Evolutionary conservation across 2,329 filamentous ascomycete species (phyloP).

Genomic region (Fusarium camptoceras): DNA sequence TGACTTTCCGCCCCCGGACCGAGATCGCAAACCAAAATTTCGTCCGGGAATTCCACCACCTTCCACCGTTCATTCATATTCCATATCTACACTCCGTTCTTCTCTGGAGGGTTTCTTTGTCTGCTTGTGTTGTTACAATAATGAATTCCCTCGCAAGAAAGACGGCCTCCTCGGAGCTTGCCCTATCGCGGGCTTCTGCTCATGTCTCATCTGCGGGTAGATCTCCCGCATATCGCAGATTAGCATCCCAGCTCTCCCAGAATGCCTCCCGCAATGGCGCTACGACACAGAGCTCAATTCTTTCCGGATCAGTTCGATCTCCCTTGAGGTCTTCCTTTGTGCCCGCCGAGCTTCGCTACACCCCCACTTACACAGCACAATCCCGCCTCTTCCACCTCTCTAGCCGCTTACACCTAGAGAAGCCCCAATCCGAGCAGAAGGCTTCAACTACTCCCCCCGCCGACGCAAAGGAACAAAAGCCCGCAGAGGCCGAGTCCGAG

Average conservation of each 20-base stretch:
- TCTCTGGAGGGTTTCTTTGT: conserved; percentile 46
- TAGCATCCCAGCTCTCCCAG: conserved; percentile 55
- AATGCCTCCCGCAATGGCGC: conserved; percentile 45
- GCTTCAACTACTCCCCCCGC: conserved; percentile 49
- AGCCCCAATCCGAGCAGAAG: conserved; percentile 49
- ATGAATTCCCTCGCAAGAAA: conserved; percentile 63
- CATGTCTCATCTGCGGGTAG: conserved; percentile 56
- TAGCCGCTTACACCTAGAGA: conserved; percentile 48
- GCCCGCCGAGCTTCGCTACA: conserved; percentile 51
- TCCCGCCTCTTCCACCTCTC: conserved; percentile 51
- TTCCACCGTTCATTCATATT: conserved; percentile 44
- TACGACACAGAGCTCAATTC: conserved; percentile 44
- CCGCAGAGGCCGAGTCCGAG: conserved; percentile 50
- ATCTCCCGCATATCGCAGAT: conserved; percentile 62
- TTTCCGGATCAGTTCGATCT: conserved; percentile 49
- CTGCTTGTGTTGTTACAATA: conserved; percentile 46
- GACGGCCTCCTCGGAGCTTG: conserved; percentile 56
- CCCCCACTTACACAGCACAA: conserved; percentile 48
- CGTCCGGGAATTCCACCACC: conserved; percentile 49
- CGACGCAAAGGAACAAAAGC: conserved; percentile 56
- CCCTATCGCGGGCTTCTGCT: conserved; percentile 57
- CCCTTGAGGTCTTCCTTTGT: conserved; percentile 61
- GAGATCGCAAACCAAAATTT: conserved; percentile 56
- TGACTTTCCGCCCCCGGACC: conserved; percentile 50
- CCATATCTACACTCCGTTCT: conserved; percentile 44